Evolutionary conservation across 805 yeast genomes (phyloP).

Genomic region (Priceomyces melissophilus): DNA sequence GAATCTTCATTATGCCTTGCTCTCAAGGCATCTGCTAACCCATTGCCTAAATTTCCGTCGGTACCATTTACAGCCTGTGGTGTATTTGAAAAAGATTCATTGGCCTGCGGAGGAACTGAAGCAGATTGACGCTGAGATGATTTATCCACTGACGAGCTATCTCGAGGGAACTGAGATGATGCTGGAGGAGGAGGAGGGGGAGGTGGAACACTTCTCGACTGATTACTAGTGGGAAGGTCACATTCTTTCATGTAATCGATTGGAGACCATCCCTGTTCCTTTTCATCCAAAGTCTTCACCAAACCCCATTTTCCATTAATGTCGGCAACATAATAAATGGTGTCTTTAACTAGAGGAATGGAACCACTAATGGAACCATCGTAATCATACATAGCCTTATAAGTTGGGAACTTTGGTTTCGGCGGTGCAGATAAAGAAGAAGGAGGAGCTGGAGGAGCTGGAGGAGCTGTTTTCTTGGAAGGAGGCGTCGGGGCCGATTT

Average conservation of each 20-base stretch:
- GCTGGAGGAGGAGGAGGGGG: slow-evolving; percentile 33
- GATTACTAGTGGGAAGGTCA: slow-evolving; percentile 41
- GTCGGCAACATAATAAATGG: slow-evolving; percentile 66
- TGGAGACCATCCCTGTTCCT: slow-evolving; percentile 95
- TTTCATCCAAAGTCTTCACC: slow-evolving; percentile 71
- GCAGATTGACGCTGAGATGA: slow-evolving; percentile 16
- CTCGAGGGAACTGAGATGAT: slow-evolving; percentile 9
- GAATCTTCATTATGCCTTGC: slow-evolving; percentile 61
- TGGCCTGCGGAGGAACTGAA: slow-evolving; percentile 8
- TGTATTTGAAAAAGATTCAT: slow-evolving; percentile 11
- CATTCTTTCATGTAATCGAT: slow-evolving; percentile 77
- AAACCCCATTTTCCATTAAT: slow-evolving; percentile 94
- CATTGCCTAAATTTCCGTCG: slow-evolving; percentile 41
- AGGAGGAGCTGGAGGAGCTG: slow-evolving; percentile 47
- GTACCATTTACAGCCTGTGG: slow-evolving; percentile 12
- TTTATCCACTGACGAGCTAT: too few relatives aligned
- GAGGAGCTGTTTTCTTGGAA: slow-evolving; percentile 43
- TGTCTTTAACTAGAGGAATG: slow-evolving; percentile 73
- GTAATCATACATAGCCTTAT: slow-evolving; percentile 82
- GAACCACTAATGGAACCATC: slow-evolving; percentile 83
- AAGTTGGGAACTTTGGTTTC: slow-evolving; percentile 70
- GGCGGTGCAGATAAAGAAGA: slow-evolving; percentile 59
- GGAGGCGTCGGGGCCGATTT: slow-evolving; percentile 64
- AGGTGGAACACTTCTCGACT: slow-evolving; percentile 26
- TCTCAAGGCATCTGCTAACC: slow-evolving; percentile 66